Base-by-base conservation (phyloP, 441 rosid genomes). In the Pelargonium hybrid region DNA sequence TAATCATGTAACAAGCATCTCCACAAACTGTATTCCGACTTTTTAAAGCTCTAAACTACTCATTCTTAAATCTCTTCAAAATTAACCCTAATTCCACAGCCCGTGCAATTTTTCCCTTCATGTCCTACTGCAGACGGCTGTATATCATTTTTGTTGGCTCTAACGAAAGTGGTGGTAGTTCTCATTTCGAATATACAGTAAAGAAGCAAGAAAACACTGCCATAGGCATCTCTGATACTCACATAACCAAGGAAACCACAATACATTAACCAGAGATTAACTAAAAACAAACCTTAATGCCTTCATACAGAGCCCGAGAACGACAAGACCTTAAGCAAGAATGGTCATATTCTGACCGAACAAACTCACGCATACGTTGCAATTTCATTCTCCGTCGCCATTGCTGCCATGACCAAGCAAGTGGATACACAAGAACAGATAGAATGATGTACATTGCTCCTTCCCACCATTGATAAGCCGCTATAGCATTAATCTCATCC, bases 341-440 rank as follows among this genome's bases (percentile, higher is more conserved):
- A 85, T 96, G 99, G 72, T 96, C 96, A 85, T 96, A 96, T 79
- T 91, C 99, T 13, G 98, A 96, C 69, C 99, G 92, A 73, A 96
- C 99, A 87, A 87, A 96, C 83, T 96, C 97, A 45, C 99, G 96
- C 69, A 96, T 78, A 66, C 80, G 87, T 78, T 96, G 99, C 82
- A 96, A 80, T 77, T 90, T 93, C 74, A 91, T 73, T 81, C 89
- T 86, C 48, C 89, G 86, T 52, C 98, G 90, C 96, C 97, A 91
- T 72, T 96, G 99, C 83, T 91, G 98, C 99, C 99, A 96, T 74
- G 99, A 93, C 97, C 97, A 93, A 59, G 97, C 97, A 76, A 91
- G 83, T 17, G 98, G 99, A 84, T 88, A 91, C 8, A 84, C 89
- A 77, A 88, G 80, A 75, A 90, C 76, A 71, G 86, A 92, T 69